Evolutionary conservation across 2,329 filamentous ascomycete species (phyloP).

Genomic region (Fusarium marasasianum): DNA sequence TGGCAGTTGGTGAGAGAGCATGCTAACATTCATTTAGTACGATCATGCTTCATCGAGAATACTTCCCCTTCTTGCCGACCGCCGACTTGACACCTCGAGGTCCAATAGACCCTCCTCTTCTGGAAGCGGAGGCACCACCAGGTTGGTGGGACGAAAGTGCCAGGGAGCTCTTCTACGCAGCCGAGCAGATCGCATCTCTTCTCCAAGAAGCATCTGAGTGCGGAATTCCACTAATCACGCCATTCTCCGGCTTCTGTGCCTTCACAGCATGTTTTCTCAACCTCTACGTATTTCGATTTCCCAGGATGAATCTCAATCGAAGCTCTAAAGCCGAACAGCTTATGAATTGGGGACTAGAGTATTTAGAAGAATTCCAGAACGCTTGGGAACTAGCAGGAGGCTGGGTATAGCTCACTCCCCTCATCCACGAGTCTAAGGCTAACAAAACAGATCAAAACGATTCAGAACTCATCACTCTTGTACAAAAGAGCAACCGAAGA

Average conservation of each 20-base stretch:
- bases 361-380: conserved; percentile 36
- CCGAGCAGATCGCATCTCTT: conserved; percentile 48
- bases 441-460: conserved; percentile 33
- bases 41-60: conserved; percentile 55
- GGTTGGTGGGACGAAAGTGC: conserved; percentile 54
- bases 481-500: conserved; percentile 38
- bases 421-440: rapidly evolving
- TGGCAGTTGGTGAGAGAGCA: background rate
- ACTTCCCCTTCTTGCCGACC: conserved; percentile 55
- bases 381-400: conserved; percentile 37
- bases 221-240: conserved; percentile 50
- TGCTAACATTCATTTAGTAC: conserved; percentile 37
- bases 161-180: conserved; percentile 48
- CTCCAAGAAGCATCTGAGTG: conserved; percentile 51
- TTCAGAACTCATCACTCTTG: conserved; percentile 31
- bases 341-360: conserved; percentile 35
- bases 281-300: conserved; percentile 52
- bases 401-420: conserved; percentile 2
- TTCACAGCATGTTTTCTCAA: conserved; percentile 57
- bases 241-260: conserved; percentile 57
- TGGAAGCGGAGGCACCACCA: conserved; percentile 50
- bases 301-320: conserved; percentile 49
- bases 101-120: conserved; percentile 52
- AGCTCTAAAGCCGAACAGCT: conserved; percentile 25
- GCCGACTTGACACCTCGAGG: conserved; percentile 48